Evolutionary conservation across 805 yeast genomes (phyloP).

Genomic region (Ogataea trehaloabstinens): DNA sequence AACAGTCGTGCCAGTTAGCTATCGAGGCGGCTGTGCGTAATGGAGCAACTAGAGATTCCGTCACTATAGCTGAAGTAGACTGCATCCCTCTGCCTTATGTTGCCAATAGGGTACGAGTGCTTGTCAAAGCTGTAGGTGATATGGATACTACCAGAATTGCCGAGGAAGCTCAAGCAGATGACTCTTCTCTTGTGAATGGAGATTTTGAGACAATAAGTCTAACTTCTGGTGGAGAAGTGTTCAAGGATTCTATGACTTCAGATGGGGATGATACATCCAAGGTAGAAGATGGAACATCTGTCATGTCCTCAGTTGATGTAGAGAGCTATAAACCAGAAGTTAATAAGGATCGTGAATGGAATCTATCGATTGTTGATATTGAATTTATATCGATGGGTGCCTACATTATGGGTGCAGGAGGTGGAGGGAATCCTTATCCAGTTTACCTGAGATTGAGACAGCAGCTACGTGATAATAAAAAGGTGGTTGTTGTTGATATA

Average conservation of each 20-base stretch:
- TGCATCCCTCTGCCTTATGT: conserved; percentile 35
- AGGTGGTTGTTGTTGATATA: conserved; percentile 34
- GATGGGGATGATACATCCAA: conserved; percentile 24
- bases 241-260: conserved; percentile 13
- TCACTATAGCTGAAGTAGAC: conserved; percentile 25
- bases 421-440: conserved; percentile 50
- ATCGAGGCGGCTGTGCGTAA: conserved; percentile 19
- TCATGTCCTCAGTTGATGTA: neutral
- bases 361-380: conserved; percentile 39
- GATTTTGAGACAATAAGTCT: neutral
- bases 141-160: conserved; percentile 35
- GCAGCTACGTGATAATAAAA: conserved; percentile 34
- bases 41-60: conserved; percentile 28
- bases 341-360: conserved; percentile 35
- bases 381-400: conserved; percentile 44
- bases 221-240: conserved; percentile 9
- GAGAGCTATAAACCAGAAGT: conserved; percentile 32
- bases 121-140: conserved; percentile 42
- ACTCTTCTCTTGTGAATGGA: neutral
- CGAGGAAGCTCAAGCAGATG: neutral
- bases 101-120: conserved; percentile 33
- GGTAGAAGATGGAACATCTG: conserved; percentile 1
- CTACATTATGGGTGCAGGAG: conserved; percentile 49
- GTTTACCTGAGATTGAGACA: conserved; percentile 35
- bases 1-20: conserved; percentile 19